Base-by-base conservation (phyloP, 202 grass and related monocot species). In the Carex arenaria region DNA sequence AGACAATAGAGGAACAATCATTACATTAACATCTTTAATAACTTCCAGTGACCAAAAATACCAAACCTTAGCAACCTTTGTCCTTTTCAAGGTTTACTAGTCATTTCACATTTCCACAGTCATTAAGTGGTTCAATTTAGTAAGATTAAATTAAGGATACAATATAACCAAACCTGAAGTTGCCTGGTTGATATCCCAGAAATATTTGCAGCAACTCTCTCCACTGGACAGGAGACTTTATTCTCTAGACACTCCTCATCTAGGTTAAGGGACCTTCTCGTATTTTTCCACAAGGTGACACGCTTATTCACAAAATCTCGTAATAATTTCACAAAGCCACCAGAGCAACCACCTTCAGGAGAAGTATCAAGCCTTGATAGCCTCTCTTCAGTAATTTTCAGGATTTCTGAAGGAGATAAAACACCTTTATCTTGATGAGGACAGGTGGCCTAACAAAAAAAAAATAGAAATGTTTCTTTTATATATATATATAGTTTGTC, bases 111-210 rank as follows among this genome's bases (percentile, higher is more conserved):
- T 30, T 32, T 55, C n/a, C 49, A 53, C 49, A 75, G 5, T 32
- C 72, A 75, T 11, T 75, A 75, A 69, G 36, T 19, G 15, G 18
- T 13, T 47, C 67, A 72, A 72, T 47, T 67, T 47, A 13, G 36
- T 72, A 69, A 72, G 40, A 72, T 72, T 13, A 51, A 15, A 49
- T 51, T 36, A 20, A 31, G 5, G 14, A 74, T 15, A 30, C 31
- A 54, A 4, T 10, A 43, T 61, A 85, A 22, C 78, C 78, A 57
- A 64, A 98, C 95, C 95, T 98, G 67, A 22, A 98, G 84, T 90
- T 98, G 95, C 72, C 88, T 98, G 69, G 61, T 63, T 59, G 89
- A 91, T 87, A 98, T 93, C 55, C 95, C 95, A 88, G 90, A 98
- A 83, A 93, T 89, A 87, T 91, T 90, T 83, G 95, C 92, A 89